phyloP scores from a whole-genome alignment of 2,329 filamentous ascomycete genomes.

The Cercospora sesami region DNA sequence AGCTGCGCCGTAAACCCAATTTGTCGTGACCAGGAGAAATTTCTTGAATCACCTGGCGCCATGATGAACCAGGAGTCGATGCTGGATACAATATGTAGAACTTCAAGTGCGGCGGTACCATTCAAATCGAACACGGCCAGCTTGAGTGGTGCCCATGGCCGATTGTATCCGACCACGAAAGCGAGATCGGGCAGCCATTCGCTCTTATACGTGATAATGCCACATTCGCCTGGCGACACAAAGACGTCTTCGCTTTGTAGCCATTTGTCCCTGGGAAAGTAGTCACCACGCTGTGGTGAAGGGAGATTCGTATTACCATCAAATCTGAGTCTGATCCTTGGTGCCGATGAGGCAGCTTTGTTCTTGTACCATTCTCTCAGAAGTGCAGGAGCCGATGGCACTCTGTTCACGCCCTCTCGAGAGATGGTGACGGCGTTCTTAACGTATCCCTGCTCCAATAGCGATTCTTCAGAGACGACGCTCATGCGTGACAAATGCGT shows the following conservation, averaged over 20 bases:
- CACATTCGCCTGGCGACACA: neutral
- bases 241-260: neutral
- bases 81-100: neutral
- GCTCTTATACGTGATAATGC: neutral
- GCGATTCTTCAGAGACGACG: neutral
- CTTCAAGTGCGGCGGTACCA: neutral
- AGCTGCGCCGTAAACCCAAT: neutral
- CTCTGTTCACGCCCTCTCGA: neutral
- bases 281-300: neutral
- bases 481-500: neutral
- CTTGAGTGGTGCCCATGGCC: neutral
- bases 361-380: neutral
- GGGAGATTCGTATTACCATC: neutral
- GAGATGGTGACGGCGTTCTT: neutral
- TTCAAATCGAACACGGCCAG: neutral
- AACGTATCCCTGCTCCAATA: neutral
- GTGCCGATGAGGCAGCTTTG: neutral
- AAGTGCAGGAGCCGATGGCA: neutral
- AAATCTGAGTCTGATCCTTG: neutral
- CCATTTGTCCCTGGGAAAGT: neutral
- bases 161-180: neutral
- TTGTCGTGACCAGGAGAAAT: neutral
- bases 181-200: neutral
- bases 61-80: neutral
- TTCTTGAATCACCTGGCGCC: neutral